Percentiles rank a stretch among this genome's conserved stretches.
Evolutionary conservation across 2,329 filamentous ascomycete species (phyloP).

Genomic region (Hypoxylon sp.): DNA sequence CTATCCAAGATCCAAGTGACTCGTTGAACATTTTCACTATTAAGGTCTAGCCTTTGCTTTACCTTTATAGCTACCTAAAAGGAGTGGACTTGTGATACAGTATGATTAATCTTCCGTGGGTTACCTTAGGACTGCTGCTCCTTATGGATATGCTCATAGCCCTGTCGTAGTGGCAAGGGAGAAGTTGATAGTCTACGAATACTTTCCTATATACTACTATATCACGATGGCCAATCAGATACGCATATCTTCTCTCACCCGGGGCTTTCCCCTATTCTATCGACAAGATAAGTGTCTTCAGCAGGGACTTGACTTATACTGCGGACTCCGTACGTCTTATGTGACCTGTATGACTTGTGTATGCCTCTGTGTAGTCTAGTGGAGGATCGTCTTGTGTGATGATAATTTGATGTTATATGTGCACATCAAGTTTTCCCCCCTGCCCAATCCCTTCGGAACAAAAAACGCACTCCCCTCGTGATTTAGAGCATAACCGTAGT

Average conservation of each 20-base stretch:
- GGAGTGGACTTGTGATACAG: background rate
- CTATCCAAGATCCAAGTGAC: no score
- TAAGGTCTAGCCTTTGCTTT: background rate
- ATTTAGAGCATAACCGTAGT: background rate
- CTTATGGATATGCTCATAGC: background rate
- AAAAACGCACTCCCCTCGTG: slow-evolving; percentile 9
- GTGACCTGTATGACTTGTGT: background rate
- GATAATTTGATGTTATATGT: background rate
- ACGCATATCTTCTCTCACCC: background rate
- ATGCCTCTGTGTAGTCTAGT: background rate
- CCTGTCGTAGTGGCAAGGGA: background rate
- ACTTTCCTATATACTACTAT: background rate
- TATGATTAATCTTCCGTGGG: background rate
- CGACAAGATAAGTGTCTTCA: background rate
- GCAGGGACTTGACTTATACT: slow-evolving; percentile 1
- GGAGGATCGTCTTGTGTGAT: background rate
- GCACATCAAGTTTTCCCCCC: background rate
- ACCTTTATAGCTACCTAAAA: no score
- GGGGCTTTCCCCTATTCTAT: background rate
- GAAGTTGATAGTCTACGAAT: no score
- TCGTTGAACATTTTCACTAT: background rate
- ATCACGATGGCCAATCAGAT: background rate
- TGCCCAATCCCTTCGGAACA: background rate
- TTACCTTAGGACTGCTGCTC: no score
- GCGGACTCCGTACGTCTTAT: background rate